These are phyloP conservation scores for Beta macrorhiza DNA, from an alignment of 179 eudicot species.

Conservation along the genomic window DNA sequence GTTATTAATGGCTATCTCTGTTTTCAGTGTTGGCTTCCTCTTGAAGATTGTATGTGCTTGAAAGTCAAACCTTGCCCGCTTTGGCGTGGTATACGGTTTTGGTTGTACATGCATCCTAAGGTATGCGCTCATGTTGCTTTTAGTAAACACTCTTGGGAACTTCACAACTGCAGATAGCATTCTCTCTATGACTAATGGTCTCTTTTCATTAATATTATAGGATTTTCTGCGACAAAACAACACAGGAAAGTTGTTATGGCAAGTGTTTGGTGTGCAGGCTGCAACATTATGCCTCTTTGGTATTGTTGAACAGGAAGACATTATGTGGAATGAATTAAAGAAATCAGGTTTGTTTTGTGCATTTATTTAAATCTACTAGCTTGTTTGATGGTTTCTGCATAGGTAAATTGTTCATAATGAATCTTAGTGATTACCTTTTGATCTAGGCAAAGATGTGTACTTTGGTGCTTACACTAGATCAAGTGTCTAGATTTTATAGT, in stretches of 20 bases:
- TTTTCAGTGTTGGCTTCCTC: constrained; percentile 86
- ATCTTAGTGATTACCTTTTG: neutral
- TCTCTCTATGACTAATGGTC: neutral
- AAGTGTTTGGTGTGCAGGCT: constrained; percentile 84
- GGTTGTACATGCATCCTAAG: constrained; percentile 99
- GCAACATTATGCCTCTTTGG: constrained; percentile 88
- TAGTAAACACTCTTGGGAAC: constrained; percentile 9
- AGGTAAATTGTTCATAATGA: neutral
- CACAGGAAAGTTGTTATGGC: constrained; percentile 97
- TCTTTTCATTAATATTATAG: constrained; percentile 30
- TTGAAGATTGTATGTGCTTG: constrained; percentile 88
- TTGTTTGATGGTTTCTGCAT: neutral
- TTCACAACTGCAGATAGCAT: constrained; percentile 12
- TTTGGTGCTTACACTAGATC: neutral
- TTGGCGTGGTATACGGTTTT: constrained; percentile 67
- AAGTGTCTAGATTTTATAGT: neutral
- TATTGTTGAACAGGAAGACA: constrained; percentile 79
- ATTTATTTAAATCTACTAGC: neutral
- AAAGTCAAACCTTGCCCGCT: constrained; percentile 52
- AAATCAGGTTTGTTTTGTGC: constrained; percentile 49
- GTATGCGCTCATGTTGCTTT: constrained; percentile 33
- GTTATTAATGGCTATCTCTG: neutral
- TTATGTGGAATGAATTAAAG: constrained; percentile 87
- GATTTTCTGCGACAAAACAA: constrained; percentile 95
- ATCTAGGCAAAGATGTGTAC: constrained; percentile 8